Evolutionary conservation across 2,329 filamentous ascomycete genomes (phyloP).

Genomic region (Microcyclosporella mali): DNA sequence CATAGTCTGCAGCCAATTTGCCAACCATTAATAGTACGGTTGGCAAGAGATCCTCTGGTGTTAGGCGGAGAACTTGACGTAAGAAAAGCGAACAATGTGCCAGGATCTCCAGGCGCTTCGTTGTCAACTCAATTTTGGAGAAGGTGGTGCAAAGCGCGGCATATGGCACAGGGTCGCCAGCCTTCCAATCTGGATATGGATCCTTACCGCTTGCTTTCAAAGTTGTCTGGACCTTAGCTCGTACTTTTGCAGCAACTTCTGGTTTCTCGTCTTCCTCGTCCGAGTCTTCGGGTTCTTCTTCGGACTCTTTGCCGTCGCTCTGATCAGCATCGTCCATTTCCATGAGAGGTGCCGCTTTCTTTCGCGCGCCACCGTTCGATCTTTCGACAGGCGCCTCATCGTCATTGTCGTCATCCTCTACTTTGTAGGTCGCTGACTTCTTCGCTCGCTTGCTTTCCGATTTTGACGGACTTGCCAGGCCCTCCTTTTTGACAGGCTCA

Average conservation of each 20-base stretch:
- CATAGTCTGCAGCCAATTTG: conserved; percentile 93
- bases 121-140: conserved; percentile 89
- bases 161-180: conserved; percentile 84
- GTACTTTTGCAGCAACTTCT: conserved; percentile 64
- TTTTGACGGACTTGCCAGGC: conserved; percentile 1
- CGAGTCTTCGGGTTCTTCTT: conserved; percentile 42
- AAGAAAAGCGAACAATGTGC: conserved; percentile 87
- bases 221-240: conserved; percentile 73
- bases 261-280: conserved; percentile 59
- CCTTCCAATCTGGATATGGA: conserved; percentile 91
- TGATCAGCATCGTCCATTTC: conserved; percentile 6
- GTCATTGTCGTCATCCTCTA: conserved; percentile 15
- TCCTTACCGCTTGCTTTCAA: conserved; percentile 65
- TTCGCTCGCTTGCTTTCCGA: conserved; percentile 9
- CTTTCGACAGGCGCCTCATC: conserved; percentile 2
- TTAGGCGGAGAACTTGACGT: conserved; percentile 86
- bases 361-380: conserved; percentile 2
- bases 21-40: conserved; percentile 96
- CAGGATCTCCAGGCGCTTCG: conserved; percentile 80
- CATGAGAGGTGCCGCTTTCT: conserved; percentile 5
- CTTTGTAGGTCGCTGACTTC: conserved; percentile 4
- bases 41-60: conserved; percentile 77
- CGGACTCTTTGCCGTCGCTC: conserved; percentile 17
- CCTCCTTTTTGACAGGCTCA: conserved; percentile 2
- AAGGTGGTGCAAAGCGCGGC: conserved; percentile 92